phyloP scores from a whole-genome alignment of 2,329 filamentous ascomycete genomes.

The Fusarium sp. region DNA sequence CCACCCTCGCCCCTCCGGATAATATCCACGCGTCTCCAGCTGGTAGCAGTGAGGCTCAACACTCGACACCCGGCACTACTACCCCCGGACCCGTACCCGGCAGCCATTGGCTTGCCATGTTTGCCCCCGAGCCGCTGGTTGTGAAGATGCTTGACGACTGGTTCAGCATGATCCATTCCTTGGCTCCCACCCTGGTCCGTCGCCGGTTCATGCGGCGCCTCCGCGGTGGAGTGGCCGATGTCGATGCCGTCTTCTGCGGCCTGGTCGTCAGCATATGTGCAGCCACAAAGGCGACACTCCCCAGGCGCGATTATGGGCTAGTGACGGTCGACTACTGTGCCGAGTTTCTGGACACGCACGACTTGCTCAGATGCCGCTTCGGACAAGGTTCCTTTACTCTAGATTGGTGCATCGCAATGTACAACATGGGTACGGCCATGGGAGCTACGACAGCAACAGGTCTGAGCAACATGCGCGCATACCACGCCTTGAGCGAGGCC shows the following conservation, averaged over 20 bases:
- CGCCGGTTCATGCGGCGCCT: conserved; percentile 46
- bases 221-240: conserved; percentile 36
- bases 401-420: conserved; percentile 51
- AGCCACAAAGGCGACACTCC: conserved; percentile 47
- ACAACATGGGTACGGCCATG: conserved; percentile 47
- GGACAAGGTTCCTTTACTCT: conserved; percentile 39
- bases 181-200: conserved; percentile 48
- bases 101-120: conserved; percentile 28
- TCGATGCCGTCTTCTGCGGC: conserved; percentile 45
- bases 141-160: conserved; percentile 45
- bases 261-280: conserved; percentile 50
- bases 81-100: not conserved
- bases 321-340: conserved; percentile 45
- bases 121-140: conserved; percentile 28
- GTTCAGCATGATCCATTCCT: conserved; percentile 50
- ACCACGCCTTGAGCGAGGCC: conserved; percentile 40
- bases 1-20: not conserved
- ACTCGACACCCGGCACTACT: not conserved
- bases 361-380: conserved; percentile 37
- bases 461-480: conserved; percentile 31
- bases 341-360: conserved; percentile 43
- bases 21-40: not conserved
- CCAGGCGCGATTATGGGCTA: conserved; percentile 38
- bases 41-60: conserved; percentile 2
- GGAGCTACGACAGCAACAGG: conserved; percentile 21